These are phyloP conservation scores for Aspergillus campestris DNA, from an alignment of 495 filamentous ascomycete genomes.

Conservation along the genomic window DNA sequence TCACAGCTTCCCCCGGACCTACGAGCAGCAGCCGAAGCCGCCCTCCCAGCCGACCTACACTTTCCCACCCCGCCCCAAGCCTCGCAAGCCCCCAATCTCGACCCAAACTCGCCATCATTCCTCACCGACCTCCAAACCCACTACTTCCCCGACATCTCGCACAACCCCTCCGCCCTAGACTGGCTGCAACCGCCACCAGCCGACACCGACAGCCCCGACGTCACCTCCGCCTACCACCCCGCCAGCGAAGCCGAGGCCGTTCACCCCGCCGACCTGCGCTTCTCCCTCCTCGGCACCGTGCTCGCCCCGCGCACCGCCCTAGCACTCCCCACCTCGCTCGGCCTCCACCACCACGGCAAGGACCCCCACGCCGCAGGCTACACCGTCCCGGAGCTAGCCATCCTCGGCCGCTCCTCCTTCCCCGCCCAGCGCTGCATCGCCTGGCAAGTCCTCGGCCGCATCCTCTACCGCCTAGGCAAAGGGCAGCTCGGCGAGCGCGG, in stretches of 20 bases:
- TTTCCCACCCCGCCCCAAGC: too few relatives aligned
- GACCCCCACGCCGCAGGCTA: slow-evolving; percentile 93
- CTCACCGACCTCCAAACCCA: slow-evolving; percentile 74
- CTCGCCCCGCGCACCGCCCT: slow-evolving; percentile 66
- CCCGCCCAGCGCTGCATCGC: slow-evolving; percentile 84
- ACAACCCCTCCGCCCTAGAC: slow-evolving; percentile 75
- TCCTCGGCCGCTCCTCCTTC: slow-evolving; percentile 71
- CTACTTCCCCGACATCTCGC: slow-evolving; percentile 82
- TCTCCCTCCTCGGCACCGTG: slow-evolving; percentile 74
- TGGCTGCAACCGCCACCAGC: slow-evolving; percentile 76
- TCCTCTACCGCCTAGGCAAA: slow-evolving; percentile 73
- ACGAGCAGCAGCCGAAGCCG: slow-evolving; percentile 36
- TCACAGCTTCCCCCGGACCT: slow-evolving; percentile 29
- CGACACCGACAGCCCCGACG: slow-evolving; percentile 43
- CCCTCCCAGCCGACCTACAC: slow-evolving; percentile 31
- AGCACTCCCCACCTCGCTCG: slow-evolving; percentile 61
- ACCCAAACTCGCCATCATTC: slow-evolving; percentile 76
- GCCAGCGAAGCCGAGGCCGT: slow-evolving; percentile 52
- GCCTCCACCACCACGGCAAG: slow-evolving; percentile 89
- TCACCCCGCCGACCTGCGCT: slow-evolving; percentile 69
- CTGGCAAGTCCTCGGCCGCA: slow-evolving; percentile 79
- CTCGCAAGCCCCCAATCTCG: slow-evolving; percentile 50
- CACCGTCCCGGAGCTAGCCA: slow-evolving; percentile 80
- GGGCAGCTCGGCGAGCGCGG: slow-evolving; percentile 66
- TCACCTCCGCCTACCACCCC: slow-evolving; percentile 67